These are phyloP conservation scores for Botrytis tulipae DNA, from an alignment of 2,329 filamentous ascomycete species.

Conservation along the genomic window DNA sequence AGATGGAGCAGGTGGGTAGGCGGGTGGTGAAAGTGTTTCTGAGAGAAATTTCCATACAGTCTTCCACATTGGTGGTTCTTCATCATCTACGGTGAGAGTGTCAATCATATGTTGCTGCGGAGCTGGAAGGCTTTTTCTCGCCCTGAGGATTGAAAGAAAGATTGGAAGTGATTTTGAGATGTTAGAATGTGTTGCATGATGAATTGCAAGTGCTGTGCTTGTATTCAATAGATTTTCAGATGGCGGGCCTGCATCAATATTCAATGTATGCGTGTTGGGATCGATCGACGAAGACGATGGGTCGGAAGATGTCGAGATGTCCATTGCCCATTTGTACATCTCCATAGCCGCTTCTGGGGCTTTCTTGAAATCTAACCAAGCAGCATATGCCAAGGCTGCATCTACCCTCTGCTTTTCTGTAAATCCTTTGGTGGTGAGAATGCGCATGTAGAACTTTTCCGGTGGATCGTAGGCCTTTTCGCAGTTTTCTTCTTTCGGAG, in stretches of 20 bases:
- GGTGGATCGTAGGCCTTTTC: slow-evolving; percentile 66
- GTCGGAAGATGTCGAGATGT: slow-evolving; percentile 62
- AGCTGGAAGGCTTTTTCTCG: slow-evolving; percentile 60
- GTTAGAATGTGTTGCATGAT: slow-evolving; percentile 69
- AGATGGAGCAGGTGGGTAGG: slow-evolving; percentile 68
- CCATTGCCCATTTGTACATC: slow-evolving; percentile 73
- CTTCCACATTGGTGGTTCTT: slow-evolving; percentile 27
- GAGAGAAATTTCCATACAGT: slow-evolving; percentile 36
- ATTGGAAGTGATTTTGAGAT: slow-evolving; percentile 73
- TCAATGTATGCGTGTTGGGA: slow-evolving; percentile 60
- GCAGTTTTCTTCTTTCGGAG: slow-evolving; percentile 74
- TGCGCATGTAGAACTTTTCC: slow-evolving; percentile 75
- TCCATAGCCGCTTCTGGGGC: slow-evolving; percentile 63
- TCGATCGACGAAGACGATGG: slow-evolving; percentile 52
- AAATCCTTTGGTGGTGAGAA: slow-evolving; percentile 79
- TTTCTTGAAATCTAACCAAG: slow-evolving; percentile 79
- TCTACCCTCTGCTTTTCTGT: slow-evolving; percentile 75
- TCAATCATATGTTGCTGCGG: slow-evolving; percentile 34
- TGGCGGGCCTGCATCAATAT: slow-evolving; percentile 53
- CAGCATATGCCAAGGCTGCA: slow-evolving; percentile 78
- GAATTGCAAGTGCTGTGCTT: slow-evolving; percentile 74
- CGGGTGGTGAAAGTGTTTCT: slow-evolving; percentile 46
- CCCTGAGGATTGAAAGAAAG: slow-evolving; percentile 79
- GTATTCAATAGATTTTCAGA: slow-evolving; percentile 74
- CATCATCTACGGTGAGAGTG: slow-evolving; percentile 24